These are phyloP conservation scores for Uncinocarpus reesii DNA, from an alignment of 2,329 filamentous ascomycete genomes.

Conservation along the genomic window DNA sequence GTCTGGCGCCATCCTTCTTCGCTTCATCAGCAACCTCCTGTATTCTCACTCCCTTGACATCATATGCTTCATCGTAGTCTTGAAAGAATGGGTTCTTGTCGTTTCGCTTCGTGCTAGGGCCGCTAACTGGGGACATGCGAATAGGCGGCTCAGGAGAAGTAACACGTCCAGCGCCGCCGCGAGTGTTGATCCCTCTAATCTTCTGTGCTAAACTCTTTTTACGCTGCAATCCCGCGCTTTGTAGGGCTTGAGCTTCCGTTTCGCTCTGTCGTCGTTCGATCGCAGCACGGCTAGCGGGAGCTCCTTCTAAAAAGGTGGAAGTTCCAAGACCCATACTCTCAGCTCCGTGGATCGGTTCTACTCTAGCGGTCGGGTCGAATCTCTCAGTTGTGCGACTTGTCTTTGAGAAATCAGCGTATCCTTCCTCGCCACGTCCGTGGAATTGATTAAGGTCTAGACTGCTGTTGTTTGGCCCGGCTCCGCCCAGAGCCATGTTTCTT, in stretches of 20 bases:
- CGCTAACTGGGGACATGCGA: slow-evolving; percentile 24
- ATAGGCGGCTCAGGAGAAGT: slow-evolving; percentile 44
- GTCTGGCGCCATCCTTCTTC: slow-evolving; percentile 22
- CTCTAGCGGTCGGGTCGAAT: slow-evolving; percentile 59
- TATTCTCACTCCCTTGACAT: slow-evolving; percentile 53
- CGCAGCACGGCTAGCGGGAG: slow-evolving; percentile 70
- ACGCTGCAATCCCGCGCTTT: slow-evolving; percentile 55
- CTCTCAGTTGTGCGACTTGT: slow-evolving; percentile 22
- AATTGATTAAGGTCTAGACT: slow-evolving; percentile 79
- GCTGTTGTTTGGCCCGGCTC: slow-evolving; percentile 70
- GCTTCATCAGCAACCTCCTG: slow-evolving; percentile 39
- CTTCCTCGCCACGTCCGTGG: slow-evolving; percentile 75
- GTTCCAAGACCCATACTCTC: slow-evolving; percentile 78
- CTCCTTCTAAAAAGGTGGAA: slow-evolving; percentile 89
- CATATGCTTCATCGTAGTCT: slow-evolving; percentile 61
- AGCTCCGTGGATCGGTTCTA: slow-evolving; percentile 70
- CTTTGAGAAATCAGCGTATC: slow-evolving; percentile 63
- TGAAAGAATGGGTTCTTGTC: slow-evolving; percentile 71
- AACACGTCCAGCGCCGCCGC: slow-evolving; percentile 50
- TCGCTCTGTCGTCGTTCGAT: slow-evolving; percentile 68
- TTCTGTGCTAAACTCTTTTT: slow-evolving; percentile 95
- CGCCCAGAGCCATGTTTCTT: slow-evolving; percentile 82
- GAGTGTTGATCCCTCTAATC: slow-evolving; percentile 69
- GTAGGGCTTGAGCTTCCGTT: slow-evolving; percentile 41
- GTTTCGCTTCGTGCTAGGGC: slow-evolving; percentile 29